Percentiles rank a stretch among this genome's conserved stretches.
Evolutionary conservation across 345 rosid species (phyloP).

Genomic region (Schrenkiella parvula): DNA sequence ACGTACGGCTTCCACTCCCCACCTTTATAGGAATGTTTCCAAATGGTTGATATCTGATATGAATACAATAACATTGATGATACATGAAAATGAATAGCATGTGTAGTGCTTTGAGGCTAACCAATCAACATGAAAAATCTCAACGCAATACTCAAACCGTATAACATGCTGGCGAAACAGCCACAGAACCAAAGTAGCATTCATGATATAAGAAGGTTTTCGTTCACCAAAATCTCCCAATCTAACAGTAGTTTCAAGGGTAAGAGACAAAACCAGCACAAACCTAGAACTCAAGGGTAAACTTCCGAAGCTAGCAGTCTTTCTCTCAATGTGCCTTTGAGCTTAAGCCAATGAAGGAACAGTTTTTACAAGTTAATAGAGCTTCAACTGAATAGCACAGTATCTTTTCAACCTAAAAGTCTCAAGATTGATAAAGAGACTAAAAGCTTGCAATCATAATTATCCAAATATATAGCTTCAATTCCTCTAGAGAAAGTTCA

Average conservation of each 20-base stretch:
- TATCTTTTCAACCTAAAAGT: background rate
- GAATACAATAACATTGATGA: slow-evolving; percentile 8
- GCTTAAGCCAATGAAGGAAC: background rate
- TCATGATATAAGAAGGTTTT: background rate
- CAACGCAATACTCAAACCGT: background rate
- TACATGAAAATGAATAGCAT: background rate
- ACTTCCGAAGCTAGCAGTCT: slow-evolving; percentile 12
- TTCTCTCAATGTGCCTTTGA: background rate
- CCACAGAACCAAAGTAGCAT: background rate
- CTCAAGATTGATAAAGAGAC: background rate
- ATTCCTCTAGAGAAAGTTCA: background rate
- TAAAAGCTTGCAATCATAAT: background rate
- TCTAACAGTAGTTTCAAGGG: background rate
- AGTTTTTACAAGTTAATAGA: background rate
- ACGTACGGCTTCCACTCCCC: slow-evolving; percentile 82
- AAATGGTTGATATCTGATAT: slow-evolving; percentile 70
- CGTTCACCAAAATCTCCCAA: background rate
- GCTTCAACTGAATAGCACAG: slow-evolving; percentile 6
- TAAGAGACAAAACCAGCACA: background rate
- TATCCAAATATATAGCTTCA: background rate
- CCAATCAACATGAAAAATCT: background rate
- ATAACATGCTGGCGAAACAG: background rate
- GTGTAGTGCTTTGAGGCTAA: background rate
- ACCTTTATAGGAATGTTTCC: slow-evolving; percentile 80
- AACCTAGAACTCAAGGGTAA: background rate